phyloP scores from a whole-genome alignment of 768 basidiomycete species.

The Panaeolus cyanescens region DNA sequence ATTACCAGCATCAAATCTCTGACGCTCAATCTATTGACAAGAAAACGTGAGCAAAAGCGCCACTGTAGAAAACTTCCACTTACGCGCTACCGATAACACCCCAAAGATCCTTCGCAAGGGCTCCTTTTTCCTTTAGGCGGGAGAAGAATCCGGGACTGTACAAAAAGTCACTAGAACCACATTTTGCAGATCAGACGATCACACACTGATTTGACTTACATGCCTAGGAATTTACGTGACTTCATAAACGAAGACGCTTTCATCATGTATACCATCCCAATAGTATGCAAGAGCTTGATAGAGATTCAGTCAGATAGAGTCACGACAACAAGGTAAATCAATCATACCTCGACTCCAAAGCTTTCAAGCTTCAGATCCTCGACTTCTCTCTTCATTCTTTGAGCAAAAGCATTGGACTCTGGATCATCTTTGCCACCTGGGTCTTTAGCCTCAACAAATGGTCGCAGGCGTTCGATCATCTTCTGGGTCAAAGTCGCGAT shows the following conservation, averaged over 20 bases:
- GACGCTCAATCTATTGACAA: conserved; percentile 58
- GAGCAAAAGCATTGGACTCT: conserved; percentile 80
- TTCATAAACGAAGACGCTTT: conserved; percentile 93
- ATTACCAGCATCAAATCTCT: conserved; percentile 70
- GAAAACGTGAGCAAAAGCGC: conserved; percentile 1
- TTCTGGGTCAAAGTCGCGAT: conserved; percentile 75
- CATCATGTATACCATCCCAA: conserved; percentile 89
- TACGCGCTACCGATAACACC: conserved; percentile 95
- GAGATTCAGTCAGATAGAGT: neutral
- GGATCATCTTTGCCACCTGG: conserved; percentile 81
- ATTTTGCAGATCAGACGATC: conserved; percentile 5
- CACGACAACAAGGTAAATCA: neutral
- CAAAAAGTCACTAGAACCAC: conserved; percentile 6
- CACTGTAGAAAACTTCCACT: conserved; percentile 30
- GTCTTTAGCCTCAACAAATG: conserved; percentile 87
- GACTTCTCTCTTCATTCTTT: conserved; percentile 77
- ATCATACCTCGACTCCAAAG: conserved; percentile 89
- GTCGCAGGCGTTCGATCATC: conserved; percentile 81
- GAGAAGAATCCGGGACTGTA: conserved; percentile 87
- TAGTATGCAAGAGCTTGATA: conserved; percentile 79
- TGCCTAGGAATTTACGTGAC: conserved; percentile 87
- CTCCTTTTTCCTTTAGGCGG: conserved; percentile 90
- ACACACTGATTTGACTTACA: conserved; percentile 48
- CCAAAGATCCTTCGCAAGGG: conserved; percentile 95
- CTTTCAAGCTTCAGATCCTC: conserved; percentile 97